Percentiles rank a stretch among this genome's conserved stretches.
phyloP scores from a whole-genome alignment of 805 yeast genomes.

The Yarrowia sp. region DNA sequence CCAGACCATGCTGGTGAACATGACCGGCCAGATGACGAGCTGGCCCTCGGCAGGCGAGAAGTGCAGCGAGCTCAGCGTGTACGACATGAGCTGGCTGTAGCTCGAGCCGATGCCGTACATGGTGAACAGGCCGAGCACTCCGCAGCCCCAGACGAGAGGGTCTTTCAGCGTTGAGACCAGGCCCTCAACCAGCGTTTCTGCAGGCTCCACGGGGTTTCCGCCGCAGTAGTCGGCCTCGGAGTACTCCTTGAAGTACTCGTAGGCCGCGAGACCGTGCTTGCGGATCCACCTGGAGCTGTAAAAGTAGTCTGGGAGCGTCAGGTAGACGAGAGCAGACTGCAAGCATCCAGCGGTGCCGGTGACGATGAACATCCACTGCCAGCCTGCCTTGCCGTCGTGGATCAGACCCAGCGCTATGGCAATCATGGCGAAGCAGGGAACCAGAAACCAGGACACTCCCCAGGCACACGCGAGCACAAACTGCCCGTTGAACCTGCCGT shows the following conservation, averaged over 20 bases:
- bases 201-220: background rate
- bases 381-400: conserved; percentile 6
- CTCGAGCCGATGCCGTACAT: background rate
- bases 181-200: background rate
- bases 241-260: background rate
- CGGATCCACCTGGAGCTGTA: background rate
- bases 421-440: conserved; percentile 1
- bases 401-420: background rate
- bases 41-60: conserved; percentile 1
- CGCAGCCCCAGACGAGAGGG: background rate
- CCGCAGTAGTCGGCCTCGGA: background rate
- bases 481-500: background rate
- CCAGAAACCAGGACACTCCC: conserved; percentile 3
- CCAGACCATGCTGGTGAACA: background rate
- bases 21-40: background rate
- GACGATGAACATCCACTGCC: conserved; percentile 3
- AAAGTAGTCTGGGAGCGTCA: background rate
- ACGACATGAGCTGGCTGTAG: background rate
- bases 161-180: background rate
- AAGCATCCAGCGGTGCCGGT: background rate
- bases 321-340: background rate
- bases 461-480: background rate
- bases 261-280: background rate
- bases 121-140: background rate
- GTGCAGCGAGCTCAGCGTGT: background rate